phyloP scores from a whole-genome alignment of 129 eudicot species.

The Flaveria sonorensis region DNA sequence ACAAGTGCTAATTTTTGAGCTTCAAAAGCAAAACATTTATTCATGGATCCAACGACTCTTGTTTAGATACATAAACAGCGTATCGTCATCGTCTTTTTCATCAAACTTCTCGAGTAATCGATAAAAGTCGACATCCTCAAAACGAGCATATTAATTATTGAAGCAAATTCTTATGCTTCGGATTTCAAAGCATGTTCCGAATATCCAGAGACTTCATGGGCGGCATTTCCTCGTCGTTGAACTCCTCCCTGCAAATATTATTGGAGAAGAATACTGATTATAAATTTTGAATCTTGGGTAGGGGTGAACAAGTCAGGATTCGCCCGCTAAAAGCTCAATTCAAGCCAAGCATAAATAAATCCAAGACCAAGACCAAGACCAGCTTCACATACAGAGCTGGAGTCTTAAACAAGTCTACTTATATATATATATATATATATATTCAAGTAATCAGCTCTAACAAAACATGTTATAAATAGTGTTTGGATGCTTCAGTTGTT shows the following conservation, averaged over 20 bases:
- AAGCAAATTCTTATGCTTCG: conserved; percentile 13
- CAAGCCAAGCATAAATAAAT: too few relatives aligned
- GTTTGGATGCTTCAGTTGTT: too few relatives aligned
- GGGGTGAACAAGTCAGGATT: too few relatives aligned
- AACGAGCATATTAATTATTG: conserved; percentile 35
- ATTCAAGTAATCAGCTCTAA: too few relatives aligned
- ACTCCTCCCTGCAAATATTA: conserved; percentile 57
- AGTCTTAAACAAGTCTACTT: too few relatives aligned
- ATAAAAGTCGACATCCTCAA: conserved; percentile 10
- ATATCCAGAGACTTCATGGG: conserved; percentile 63
- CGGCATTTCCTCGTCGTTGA: conserved; percentile 58
- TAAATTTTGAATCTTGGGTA: too few relatives aligned
- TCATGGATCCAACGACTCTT: conserved; percentile 31
- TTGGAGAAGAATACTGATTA: too few relatives aligned
- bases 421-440: too few relatives aligned
- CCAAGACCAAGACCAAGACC: too few relatives aligned
- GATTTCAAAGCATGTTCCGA: conserved; percentile 48
- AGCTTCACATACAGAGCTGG: too few relatives aligned
- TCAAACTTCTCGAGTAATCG: conserved; percentile 20
- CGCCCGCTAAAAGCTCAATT: too few relatives aligned
- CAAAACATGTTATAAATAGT: too few relatives aligned
- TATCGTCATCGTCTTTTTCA: conserved; percentile 22
- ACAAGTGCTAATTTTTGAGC: neutral
- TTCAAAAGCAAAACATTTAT: conserved; percentile 39
- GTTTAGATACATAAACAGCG: conserved; percentile 24